A percentile compares a stretch with the other conserved stretches of the same genome.
Conservation (phyloP, 2,329 filamentous ascomycete genomes). For the Neofusicoccum cordaticola region DNA sequence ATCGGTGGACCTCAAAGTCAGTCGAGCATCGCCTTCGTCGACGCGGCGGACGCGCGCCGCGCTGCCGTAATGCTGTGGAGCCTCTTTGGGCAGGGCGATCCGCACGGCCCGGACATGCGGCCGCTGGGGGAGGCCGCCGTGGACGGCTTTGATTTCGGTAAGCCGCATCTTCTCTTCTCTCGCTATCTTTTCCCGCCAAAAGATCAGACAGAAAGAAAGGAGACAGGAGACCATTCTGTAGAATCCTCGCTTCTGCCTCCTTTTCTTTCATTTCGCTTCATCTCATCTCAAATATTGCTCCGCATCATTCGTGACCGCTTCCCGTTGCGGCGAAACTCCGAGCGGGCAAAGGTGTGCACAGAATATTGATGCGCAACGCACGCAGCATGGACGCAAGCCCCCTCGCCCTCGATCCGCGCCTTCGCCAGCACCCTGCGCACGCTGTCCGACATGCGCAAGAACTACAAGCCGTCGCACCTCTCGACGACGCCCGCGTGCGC, state of each 20-base stretch:
- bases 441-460: constrained; percentile 3
- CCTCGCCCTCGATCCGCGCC: not conserved
- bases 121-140: constrained; percentile 11
- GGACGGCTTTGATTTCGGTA: constrained; percentile 16
- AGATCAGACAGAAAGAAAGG: not conserved
- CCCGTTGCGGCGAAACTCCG: too few species aligned
- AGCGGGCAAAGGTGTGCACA: not conserved
- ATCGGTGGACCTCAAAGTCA: not conserved
- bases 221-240: not conserved
- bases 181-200: not conserved
- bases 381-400: not conserved
- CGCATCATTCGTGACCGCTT: too few species aligned
- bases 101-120: constrained; percentile 10
- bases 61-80: constrained; percentile 15
- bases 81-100: constrained; percentile 13
- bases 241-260: too few species aligned
- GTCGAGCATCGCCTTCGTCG: not conserved
- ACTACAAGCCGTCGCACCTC: constrained; percentile 2
- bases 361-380: not conserved
- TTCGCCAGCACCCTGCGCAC: constrained; percentile 5
- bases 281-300: too few species aligned
- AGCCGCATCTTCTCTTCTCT: not conserved
- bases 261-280: too few species aligned
- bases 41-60: constrained; percentile 5
- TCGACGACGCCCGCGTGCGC: constrained; percentile 2